Evolutionary conservation across 2,329 filamentous ascomycete genomes (phyloP).

Genomic region (Paraconiothyrium brasiliense): DNA sequence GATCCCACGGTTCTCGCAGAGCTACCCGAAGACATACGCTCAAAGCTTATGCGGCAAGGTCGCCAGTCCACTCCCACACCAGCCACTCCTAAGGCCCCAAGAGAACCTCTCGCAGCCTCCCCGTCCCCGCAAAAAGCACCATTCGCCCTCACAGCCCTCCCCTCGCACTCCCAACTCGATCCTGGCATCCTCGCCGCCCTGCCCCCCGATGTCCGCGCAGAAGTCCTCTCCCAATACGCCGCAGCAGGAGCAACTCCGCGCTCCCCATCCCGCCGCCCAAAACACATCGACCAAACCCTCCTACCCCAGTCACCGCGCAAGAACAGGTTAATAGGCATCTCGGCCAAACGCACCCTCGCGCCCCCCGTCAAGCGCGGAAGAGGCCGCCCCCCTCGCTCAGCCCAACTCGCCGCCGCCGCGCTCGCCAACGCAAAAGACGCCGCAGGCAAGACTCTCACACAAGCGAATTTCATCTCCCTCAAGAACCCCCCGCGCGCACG

Average conservation of each 20-base stretch:
- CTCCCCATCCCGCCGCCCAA: slow-evolving; percentile 42
- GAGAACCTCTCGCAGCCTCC: slow-evolving; percentile 8
- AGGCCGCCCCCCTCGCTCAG: slow-evolving; percentile 54
- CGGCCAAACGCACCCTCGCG: slow-evolving; percentile 59
- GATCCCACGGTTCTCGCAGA: slow-evolving; percentile 85
- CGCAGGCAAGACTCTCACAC: slow-evolving; percentile 62
- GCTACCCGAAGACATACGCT: slow-evolving; percentile 83
- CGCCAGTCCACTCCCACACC: slow-evolving; percentile 42
- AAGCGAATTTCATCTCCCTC: slow-evolving; percentile 74
- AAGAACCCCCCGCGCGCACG: slow-evolving; percentile 35
- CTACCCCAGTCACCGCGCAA: slow-evolving; percentile 60
- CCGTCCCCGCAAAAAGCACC: slow-evolving; percentile 33
- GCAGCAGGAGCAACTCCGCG: slow-evolving; percentile 35
- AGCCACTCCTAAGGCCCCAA: slow-evolving; percentile 17
- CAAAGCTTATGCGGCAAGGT: slow-evolving; percentile 66
- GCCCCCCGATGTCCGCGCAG: slow-evolving; percentile 84
- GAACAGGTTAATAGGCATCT: slow-evolving; percentile 60
- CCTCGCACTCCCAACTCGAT: slow-evolving; percentile 80
- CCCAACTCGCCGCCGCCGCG: slow-evolving; percentile 57
- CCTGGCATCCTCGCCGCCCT: slow-evolving; percentile 83
- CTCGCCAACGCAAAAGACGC: slow-evolving; percentile 55
- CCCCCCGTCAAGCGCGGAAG: slow-evolving; percentile 74
- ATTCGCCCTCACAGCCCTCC: slow-evolving; percentile 55
- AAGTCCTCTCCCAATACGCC: slow-evolving; percentile 78
- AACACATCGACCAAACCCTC: slow-evolving; percentile 47